Percentiles rank a stretch among this genome's conserved stretches.
These are phyloP conservation scores for Hypoxylon trugodes DNA, from an alignment of 495 filamentous ascomycete species.

Conservation along the genomic window DNA sequence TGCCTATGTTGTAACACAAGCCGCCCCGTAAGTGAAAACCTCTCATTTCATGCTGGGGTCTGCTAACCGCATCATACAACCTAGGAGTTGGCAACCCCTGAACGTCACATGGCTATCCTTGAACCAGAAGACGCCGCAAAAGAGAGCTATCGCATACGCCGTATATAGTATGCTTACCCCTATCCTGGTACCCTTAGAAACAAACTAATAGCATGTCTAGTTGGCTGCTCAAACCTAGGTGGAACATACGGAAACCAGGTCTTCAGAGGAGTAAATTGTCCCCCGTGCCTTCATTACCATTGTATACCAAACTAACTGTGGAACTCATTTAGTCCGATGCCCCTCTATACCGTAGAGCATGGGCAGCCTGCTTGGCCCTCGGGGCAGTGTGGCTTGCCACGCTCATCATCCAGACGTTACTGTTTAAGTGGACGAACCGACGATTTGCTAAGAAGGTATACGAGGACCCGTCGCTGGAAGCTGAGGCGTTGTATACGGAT, in stretches of 20 bases:
- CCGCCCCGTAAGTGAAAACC: slow-evolving; percentile 19
- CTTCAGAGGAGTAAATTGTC: slow-evolving; percentile 30
- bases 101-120: slow-evolving; percentile 32
- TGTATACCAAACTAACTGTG: background rate
- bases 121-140: slow-evolving; percentile 28
- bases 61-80: background rate
- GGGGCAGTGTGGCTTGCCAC: slow-evolving; percentile 26
- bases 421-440: slow-evolving; percentile 30
- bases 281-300: background rate
- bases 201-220: slow-evolving; percentile 12
- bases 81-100: slow-evolving; percentile 28
- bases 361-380: slow-evolving; percentile 27
- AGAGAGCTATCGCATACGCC: slow-evolving; percentile 27
- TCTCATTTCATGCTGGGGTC: background rate
- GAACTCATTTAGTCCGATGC: slow-evolving; percentile 16
- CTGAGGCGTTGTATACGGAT: slow-evolving; percentile 25
- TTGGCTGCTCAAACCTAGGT: slow-evolving; percentile 29
- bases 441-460: slow-evolving; percentile 19
- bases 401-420: slow-evolving; percentile 18
- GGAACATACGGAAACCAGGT: slow-evolving; percentile 33
- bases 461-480: slow-evolving; percentile 17
- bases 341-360: slow-evolving; percentile 24
- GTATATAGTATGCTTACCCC: slow-evolving; percentile 14
- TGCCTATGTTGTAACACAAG: slow-evolving; percentile 26
- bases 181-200: background rate